Evolutionary conservation across 208 protist genomes (phyloP).

Genomic region (Balamuthia mandrillaris): DNA sequence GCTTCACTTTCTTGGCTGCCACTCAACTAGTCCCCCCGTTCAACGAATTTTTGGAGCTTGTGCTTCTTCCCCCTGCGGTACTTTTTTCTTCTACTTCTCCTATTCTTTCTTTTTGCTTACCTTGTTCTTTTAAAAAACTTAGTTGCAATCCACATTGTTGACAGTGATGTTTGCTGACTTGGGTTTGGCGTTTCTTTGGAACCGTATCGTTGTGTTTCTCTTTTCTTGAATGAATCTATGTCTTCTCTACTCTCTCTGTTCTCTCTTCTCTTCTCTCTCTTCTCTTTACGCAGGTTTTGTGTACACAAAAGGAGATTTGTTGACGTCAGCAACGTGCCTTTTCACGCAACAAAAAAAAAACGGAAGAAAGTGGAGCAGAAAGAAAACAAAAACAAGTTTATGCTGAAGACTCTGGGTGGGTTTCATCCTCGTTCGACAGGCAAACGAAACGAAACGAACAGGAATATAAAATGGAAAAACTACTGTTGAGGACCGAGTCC

Average conservation of each 20-base stretch:
- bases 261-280: background rate
- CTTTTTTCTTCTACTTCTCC: background rate
- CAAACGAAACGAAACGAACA: no score
- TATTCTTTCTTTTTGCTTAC: background rate
- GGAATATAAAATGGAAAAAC: no score
- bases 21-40: background rate
- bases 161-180: background rate
- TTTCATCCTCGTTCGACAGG: no score
- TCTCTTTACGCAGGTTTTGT: background rate
- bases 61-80: background rate
- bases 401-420: no score
- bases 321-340: no score
- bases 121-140: no score
- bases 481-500: no score
- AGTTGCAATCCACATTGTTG: background rate
- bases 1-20: background rate
- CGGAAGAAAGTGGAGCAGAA: no score
- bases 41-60: constrained; percentile 28
- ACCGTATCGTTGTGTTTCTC: background rate
- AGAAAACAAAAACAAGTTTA: no score
- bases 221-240: background rate
- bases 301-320: no score
- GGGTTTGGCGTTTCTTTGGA: background rate
- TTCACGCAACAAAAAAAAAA: no score
- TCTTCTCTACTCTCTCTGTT: background rate